Evolutionary conservation across 2,329 filamentous ascomycete genomes (phyloP).

Genomic region (Ampelomyces quisqualis): DNA sequence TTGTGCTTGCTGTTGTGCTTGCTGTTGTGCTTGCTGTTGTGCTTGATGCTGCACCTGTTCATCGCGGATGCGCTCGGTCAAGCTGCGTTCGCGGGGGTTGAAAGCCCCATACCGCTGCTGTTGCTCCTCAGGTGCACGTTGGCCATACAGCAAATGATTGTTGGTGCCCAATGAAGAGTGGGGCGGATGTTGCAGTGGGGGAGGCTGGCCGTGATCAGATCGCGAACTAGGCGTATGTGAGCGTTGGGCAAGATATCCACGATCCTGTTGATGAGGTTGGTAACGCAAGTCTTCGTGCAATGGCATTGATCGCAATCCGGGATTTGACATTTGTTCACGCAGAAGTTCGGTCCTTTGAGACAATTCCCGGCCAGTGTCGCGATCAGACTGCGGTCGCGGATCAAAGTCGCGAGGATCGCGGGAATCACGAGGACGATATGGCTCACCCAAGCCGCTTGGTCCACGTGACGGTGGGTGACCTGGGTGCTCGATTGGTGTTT

Average conservation of each 20-base stretch:
- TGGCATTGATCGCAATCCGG: slow-evolving; percentile 21
- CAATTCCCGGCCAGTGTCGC: slow-evolving; percentile 37
- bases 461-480: slow-evolving; percentile 27
- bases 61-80: slow-evolving; percentile 34
- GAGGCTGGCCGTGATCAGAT: slow-evolving; percentile 30
- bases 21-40: too few relatives aligned
- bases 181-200: slow-evolving; percentile 35
- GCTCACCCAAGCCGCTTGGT: slow-evolving; percentile 25
- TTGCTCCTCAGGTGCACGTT: slow-evolving; percentile 32
- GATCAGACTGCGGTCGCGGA: slow-evolving; percentile 29
- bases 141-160: slow-evolving; percentile 28
- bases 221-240: slow-evolving; percentile 40
- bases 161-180: slow-evolving; percentile 33
- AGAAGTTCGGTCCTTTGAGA: slow-evolving; percentile 34
- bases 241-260: slow-evolving; percentile 30
- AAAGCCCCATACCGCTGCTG: slow-evolving; percentile 29
- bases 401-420: slow-evolving; percentile 35
- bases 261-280: slow-evolving; percentile 29
- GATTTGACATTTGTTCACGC: slow-evolving; percentile 33
- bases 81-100: slow-evolving; percentile 22
- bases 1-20: too few relatives aligned
- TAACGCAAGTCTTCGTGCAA: slow-evolving; percentile 35
- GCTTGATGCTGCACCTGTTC: slow-evolving; percentile 30
- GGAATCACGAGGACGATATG: slow-evolving; percentile 32
- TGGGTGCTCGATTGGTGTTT: slow-evolving; percentile 35